A percentile compares a stretch with the other conserved stretches of the same genome.
phyloP scores from a whole-genome alignment of 129 eudicot genomes.

The Silybum marianum region DNA sequence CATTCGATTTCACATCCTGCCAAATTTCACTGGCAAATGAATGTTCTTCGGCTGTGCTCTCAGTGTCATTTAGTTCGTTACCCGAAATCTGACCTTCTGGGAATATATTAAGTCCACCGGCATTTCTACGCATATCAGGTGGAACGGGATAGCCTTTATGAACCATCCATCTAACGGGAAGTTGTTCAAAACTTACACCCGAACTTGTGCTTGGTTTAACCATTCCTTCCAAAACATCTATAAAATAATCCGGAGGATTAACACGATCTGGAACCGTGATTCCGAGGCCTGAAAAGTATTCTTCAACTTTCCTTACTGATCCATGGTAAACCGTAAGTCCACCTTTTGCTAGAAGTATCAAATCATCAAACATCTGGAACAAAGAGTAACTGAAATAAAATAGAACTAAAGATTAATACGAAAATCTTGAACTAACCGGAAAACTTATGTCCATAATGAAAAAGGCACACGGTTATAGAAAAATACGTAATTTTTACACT shows the following conservation, averaged over 20 bases:
- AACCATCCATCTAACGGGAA: slow-evolving; percentile 90
- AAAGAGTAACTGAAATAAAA: slow-evolving; percentile 67
- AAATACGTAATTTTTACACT: neutral
- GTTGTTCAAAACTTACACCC: slow-evolving; percentile 50
- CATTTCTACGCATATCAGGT: slow-evolving; percentile 60
- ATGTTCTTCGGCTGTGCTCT: slow-evolving; percentile 43
- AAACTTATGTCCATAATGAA: neutral
- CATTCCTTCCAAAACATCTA: slow-evolving; percentile 80
- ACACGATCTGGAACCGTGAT: slow-evolving; percentile 79
- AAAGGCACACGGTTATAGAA: neutral
- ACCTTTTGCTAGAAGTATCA: slow-evolving; percentile 88
- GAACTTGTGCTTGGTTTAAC: slow-evolving; percentile 59
- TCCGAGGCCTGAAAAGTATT: slow-evolving; percentile 76
- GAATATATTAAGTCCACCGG: slow-evolving; percentile 39
- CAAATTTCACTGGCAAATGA: slow-evolving; percentile 62
- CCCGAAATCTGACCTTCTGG: slow-evolving; percentile 32
- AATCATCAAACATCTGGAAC: slow-evolving; percentile 83
- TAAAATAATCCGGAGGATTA: slow-evolving; percentile 82
- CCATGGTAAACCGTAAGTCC: slow-evolving; percentile 90
- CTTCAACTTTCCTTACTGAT: slow-evolving; percentile 70
- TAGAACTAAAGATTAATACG: slow-evolving; percentile 1
- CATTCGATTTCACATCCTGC: slow-evolving; percentile 65
- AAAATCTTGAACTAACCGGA: neutral
- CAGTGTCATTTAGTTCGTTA: slow-evolving; percentile 12
- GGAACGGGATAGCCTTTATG: slow-evolving; percentile 81